A percentile compares a stretch with the other conserved stretches of the same genome.
Conservation (phyloP, 768 basidiomycete species). For the Postia placenta region DNA sequence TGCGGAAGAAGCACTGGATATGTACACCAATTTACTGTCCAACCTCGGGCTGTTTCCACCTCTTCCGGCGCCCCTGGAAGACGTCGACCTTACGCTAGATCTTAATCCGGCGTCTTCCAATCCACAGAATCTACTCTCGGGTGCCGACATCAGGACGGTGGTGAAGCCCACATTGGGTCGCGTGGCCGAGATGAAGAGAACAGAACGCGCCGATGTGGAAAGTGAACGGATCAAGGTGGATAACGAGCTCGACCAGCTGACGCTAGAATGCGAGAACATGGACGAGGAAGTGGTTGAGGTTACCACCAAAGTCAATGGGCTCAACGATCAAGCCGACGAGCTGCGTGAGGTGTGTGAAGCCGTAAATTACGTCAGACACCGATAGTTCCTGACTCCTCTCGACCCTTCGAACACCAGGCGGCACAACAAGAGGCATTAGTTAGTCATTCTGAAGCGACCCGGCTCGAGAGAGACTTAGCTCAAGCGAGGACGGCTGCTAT, state of each 20-base stretch:
- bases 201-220: constrained; percentile 63
- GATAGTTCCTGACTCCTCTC: too few species aligned
- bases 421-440: constrained; percentile 70
- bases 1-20: constrained; percentile 76
- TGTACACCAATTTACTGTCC: constrained; percentile 71
- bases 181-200: constrained; percentile 66
- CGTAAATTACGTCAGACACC: too few species aligned
- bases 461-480: constrained; percentile 66
- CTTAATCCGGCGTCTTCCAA: constrained; percentile 74
- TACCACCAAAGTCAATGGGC: constrained; percentile 62
- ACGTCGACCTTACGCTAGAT: constrained; percentile 74
- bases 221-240: constrained; percentile 77
- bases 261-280: constrained; percentile 71
- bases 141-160: constrained; percentile 62
- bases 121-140: constrained; percentile 59
- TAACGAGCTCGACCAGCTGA: constrained; percentile 75
- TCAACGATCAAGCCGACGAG: constrained; percentile 76
- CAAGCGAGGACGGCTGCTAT: constrained; percentile 71
- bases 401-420: too few species aligned
- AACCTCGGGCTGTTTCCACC: constrained; percentile 74
- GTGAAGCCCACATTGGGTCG: constrained; percentile 73
- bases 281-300: constrained; percentile 72
- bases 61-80: constrained; percentile 61
- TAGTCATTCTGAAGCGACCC: constrained; percentile 57
- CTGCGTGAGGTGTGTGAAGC: constrained; percentile 63